These are phyloP conservation scores for Wickerhamiella parazyma DNA, from an alignment of 805 yeast genomes.

Conservation along the genomic window DNA sequence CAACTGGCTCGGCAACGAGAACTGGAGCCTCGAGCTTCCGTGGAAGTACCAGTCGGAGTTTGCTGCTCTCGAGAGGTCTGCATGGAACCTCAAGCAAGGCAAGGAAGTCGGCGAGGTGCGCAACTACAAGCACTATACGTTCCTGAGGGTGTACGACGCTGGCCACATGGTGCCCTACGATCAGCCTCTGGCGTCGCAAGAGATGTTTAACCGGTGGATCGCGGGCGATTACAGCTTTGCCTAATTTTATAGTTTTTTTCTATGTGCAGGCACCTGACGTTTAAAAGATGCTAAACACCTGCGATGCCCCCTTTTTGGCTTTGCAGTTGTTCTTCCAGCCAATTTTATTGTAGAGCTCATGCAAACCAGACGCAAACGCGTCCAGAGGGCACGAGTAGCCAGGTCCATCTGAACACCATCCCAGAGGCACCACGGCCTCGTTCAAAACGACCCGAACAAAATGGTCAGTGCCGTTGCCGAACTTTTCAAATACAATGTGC, in stretches of 20 bases:
- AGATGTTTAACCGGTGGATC: conserved; percentile 82
- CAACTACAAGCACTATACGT: conserved; percentile 51
- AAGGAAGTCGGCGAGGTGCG: conserved; percentile 52
- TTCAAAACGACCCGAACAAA: conserved; percentile 39
- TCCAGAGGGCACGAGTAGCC: conserved; percentile 36
- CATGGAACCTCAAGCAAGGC: conserved; percentile 26
- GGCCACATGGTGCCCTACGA: conserved; percentile 93
- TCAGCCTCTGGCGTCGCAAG: conserved; percentile 71
- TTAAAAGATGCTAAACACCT: neutral
- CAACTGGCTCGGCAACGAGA: conserved; percentile 84
- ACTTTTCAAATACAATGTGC: conserved; percentile 37
- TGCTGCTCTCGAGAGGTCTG: conserved; percentile 23
- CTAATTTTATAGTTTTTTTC: no score
- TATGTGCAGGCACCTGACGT: neutral
- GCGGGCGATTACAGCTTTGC: conserved; percentile 39
- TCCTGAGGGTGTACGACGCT: conserved; percentile 68
- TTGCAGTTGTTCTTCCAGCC: conserved; percentile 6
- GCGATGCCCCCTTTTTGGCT: neutral
- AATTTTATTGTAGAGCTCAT: neutral
- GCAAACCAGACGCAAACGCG: conserved; percentile 19
- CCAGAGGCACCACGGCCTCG: conserved; percentile 42
- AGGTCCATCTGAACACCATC: conserved; percentile 39
- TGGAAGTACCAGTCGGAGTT: conserved; percentile 49
- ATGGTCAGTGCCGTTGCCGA: conserved; percentile 25
- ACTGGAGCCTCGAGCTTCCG: conserved; percentile 57